These are phyloP conservation scores for Leptomonas seymouri DNA, from an alignment of 208 protist genomes.

Conservation along the genomic window DNA sequence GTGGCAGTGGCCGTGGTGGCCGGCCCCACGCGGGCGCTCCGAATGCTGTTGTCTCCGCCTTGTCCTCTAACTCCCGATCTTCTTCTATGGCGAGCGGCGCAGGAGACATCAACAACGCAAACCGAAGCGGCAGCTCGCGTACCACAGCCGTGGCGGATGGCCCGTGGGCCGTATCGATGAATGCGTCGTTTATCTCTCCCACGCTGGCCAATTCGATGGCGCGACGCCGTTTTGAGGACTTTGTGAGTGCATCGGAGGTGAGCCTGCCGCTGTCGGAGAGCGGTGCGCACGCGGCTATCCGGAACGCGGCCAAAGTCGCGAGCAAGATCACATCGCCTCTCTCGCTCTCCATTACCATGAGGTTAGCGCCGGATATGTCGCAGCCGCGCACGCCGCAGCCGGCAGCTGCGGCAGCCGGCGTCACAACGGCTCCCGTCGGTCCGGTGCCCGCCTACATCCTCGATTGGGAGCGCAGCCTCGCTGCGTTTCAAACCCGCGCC, in stretches of 20 bases:
- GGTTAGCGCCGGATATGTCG: background rate
- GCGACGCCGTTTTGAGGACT: conserved; percentile 15
- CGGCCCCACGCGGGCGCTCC: too few species aligned
- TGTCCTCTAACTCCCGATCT: too few species aligned
- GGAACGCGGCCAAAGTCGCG: background rate
- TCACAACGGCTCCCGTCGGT: background rate
- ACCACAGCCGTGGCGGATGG: background rate
- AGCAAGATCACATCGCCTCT: too few species aligned
- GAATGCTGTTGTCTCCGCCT: too few species aligned
- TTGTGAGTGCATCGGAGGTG: background rate
- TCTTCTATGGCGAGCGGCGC: too few species aligned
- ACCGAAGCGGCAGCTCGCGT: background rate
- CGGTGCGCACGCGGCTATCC: background rate
- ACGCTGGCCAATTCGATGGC: conserved; percentile 21
- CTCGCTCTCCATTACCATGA: background rate
- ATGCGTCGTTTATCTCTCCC: conserved; percentile 26
- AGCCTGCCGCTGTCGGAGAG: conserved; percentile 3
- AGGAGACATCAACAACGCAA: background rate
- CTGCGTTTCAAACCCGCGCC: conserved; percentile 42
- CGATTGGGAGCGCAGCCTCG: conserved; percentile 48
- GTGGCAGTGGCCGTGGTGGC: too few species aligned
- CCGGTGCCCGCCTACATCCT: conserved; percentile 17
- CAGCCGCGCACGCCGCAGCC: background rate
- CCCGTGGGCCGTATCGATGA: background rate
- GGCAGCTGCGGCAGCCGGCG: background rate